phyloP scores from a whole-genome alignment of 768 basidiomycete genomes.

The Gloeophyllum trabeum region DNA sequence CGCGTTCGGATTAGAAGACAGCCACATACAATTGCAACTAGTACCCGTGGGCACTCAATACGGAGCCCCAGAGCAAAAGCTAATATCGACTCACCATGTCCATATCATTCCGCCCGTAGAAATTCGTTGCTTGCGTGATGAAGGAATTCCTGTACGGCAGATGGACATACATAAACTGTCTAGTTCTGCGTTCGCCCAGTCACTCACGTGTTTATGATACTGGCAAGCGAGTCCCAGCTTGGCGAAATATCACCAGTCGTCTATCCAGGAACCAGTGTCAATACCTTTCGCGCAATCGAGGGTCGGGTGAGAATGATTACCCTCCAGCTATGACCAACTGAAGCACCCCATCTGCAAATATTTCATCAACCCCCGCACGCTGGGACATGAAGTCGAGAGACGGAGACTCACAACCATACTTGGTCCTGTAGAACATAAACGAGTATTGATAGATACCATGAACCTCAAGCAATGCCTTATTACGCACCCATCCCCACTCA shows the following conservation, averaged over 20 bases:
- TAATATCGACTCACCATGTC: constrained; percentile 38
- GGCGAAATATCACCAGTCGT: constrained; percentile 20
- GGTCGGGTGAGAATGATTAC: constrained; percentile 18
- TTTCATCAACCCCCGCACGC: constrained; percentile 2
- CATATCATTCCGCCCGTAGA: constrained; percentile 59
- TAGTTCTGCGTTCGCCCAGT: too few species aligned
- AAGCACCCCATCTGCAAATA: constrained; percentile 37
- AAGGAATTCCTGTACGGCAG: constrained; percentile 52
- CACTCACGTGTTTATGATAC: constrained; percentile 44
- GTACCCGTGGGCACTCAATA: background rate
- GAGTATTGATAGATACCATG: too few species aligned
- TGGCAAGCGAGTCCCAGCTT: constrained; percentile 37
- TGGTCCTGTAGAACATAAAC: constrained; percentile 9
- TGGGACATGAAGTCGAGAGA: background rate
- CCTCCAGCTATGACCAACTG: constrained; percentile 56
- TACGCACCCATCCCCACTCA: constrained; percentile 52
- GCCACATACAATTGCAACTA: constrained; percentile 44
- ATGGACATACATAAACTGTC: too few species aligned
- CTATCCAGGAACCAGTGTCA: constrained; percentile 2
- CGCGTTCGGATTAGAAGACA: background rate
- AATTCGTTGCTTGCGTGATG: constrained; percentile 48
- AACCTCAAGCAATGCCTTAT: background rate
- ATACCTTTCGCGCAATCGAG: background rate
- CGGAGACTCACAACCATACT: constrained; percentile 1
- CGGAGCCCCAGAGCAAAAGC: background rate